Evolutionary conservation across 176 grass and related monocot species (phyloP).

Genomic region (Hsuehochloa calcarea): DNA sequence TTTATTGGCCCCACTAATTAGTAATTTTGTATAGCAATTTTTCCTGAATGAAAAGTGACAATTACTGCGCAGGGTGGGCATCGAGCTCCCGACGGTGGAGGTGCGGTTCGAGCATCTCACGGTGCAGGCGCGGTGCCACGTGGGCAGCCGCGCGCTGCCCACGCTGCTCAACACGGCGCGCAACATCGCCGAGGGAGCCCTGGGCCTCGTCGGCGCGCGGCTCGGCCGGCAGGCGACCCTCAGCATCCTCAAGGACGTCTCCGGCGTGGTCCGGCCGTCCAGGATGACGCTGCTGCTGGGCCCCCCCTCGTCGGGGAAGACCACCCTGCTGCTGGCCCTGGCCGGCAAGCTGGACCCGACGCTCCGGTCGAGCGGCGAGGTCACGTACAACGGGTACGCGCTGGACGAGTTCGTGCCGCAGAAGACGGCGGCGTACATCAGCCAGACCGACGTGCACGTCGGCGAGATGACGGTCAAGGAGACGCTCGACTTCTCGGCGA

Average conservation of each 20-base stretch:
- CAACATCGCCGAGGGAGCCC: constrained; percentile 59
- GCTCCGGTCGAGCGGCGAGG: constrained; percentile 51
- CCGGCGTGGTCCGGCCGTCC: constrained; percentile 57
- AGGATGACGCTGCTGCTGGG: constrained; percentile 94
- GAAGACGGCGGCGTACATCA: constrained; percentile 98
- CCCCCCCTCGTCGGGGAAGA: constrained; percentile 96
- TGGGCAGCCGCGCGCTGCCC: constrained; percentile 78
- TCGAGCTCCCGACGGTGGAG: constrained; percentile 91
- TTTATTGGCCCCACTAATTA: neutral
- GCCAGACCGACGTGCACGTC: constrained; percentile 92
- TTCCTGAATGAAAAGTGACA: neutral
- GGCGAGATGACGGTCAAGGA: constrained; percentile 98
- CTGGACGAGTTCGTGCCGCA: constrained; percentile 81
- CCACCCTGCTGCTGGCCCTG: constrained; percentile 76
- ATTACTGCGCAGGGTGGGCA: constrained; percentile 68
- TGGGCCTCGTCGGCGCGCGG: constrained; percentile 48
- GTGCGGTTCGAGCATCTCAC: constrained; percentile 78
- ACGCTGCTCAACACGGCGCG: constrained; percentile 72
- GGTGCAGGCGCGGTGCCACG: constrained; percentile 69
- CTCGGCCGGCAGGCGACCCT: constrained; percentile 54
- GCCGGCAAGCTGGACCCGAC: constrained; percentile 82
- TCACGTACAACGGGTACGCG: constrained; percentile 76
- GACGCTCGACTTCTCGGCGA: constrained; percentile 93
- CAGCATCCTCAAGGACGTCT: constrained; percentile 63
- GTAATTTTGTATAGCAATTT: neutral